Evolutionary conservation across 805 yeast species (phyloP).

Genomic region (Candida railenensis): DNA sequence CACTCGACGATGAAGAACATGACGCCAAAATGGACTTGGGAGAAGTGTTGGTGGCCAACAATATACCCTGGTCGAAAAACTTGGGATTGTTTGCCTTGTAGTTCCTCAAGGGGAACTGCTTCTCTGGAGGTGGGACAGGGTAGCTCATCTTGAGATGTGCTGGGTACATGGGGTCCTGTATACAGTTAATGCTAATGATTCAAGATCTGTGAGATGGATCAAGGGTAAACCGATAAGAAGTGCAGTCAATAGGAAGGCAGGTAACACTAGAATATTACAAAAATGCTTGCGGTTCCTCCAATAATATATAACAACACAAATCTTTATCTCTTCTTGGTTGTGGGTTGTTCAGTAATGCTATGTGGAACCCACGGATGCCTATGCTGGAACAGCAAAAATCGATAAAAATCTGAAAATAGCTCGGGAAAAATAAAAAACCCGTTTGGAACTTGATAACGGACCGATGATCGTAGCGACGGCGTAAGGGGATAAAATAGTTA

Average conservation of each 20-base stretch:
- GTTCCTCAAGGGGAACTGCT: constrained; percentile 6
- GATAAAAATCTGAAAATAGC: neutral
- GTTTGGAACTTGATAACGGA: neutral
- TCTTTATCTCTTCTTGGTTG: no score
- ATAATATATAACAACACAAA: no score
- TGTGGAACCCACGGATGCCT: neutral
- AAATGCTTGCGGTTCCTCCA: no score
- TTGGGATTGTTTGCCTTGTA: constrained; percentile 4
- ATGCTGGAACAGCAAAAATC: no score
- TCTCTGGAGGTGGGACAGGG: constrained; percentile 4
- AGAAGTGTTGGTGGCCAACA: constrained; percentile 4
- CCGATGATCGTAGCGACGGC: no score
- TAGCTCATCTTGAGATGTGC: constrained; percentile 4
- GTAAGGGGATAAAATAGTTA: no score
- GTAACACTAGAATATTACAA: no score
- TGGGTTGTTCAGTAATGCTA: neutral
- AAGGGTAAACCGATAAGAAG: no score
- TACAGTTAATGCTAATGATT: no score
- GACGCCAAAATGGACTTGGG: neutral
- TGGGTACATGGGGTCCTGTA: neutral
- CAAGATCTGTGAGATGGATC: no score
- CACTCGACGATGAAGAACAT: neutral
- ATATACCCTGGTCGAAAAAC: constrained; percentile 3
- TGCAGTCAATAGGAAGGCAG: no score
- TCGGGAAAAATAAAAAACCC: neutral